Base-by-base conservation (phyloP, 441 rosid genomes). In the Populus hybrid region DNA sequence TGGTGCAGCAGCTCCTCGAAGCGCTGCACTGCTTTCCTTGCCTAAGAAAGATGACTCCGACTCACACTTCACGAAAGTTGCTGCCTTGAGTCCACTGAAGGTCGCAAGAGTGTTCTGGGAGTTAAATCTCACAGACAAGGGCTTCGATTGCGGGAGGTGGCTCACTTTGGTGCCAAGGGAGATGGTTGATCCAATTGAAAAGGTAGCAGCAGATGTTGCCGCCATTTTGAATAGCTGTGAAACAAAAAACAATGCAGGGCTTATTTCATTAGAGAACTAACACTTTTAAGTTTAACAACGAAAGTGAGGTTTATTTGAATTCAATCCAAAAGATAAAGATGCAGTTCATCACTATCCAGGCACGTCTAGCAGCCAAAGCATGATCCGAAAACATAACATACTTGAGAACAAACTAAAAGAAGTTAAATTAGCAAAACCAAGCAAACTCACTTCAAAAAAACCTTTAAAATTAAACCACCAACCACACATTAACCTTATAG, bases 51-150 rank as follows among this genome's bases (percentile, higher is more conserved):
- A 90, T 7, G 92, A 82, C 34, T 85, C 89, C 1, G 83, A 67
- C 75, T 87, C 92, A 75, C 50, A 86, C 79, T 76, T 86, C 72
- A 87, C 82, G 21, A 83, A 86, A 64, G 80, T 76, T 23, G 86
- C 76, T 70, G 93, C 95, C 87, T 89, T 91, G n/a, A 94, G 93
- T 78, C 92, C 89, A 35, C 78, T 84, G 83, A 91, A 90, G 73
- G 79, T 86, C 12, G 86, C 79, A 64, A 85, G 69, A 10, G 91
- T 80, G 69, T 82, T 77, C 67, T 73, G 86, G 75, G 85, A 77
- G 81, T 67, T 74, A 66, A 89, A 82, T 66, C 77, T 87, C 46
- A 84, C 75, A 73, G 77, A 84, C 53, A 77, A 80, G 21, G 87
- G 73, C 75, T 84, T 90, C 23, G 92, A 76, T 16, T 79, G 89